Evolutionary conservation across 768 basidiomycete genomes (phyloP), one percentile per base, ranked within the genome.

Genomic region (Auriscalpium microsporum): DNA sequence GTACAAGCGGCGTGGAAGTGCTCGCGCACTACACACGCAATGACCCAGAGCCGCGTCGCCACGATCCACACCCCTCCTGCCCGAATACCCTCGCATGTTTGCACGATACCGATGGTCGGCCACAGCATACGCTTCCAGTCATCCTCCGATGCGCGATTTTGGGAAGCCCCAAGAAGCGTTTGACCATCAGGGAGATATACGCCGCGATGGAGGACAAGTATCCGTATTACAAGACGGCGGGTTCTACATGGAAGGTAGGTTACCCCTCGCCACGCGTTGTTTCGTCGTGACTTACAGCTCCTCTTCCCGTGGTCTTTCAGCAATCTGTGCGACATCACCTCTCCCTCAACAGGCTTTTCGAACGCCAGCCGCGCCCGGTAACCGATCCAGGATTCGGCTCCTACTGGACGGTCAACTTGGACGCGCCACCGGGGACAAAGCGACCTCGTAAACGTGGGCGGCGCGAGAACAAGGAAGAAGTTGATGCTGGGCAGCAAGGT

Each of bases 311-410:
- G 49, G 42, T 40, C 6, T 28, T 11, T 11, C 61, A 91, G 89
- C 88, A 91, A 89, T 91, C 89, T 44, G 88, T 91, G 55, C 79
- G 89, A 55, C 89, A 91, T 58, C 89, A 90, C 69, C 75, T 91
- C 38, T 90, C 89, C 10, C 71, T 90, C 50, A 90, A 90, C 69
- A 80, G 87, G 37, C 71, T 91, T 5, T 91, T 91, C 63, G 89
- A 91, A 67, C 79, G 87, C 50, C 86, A 89, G 62, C 84, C 86
- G 17, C 79, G 89, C 50, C 89, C 89, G 8, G 85, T 86, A 10
- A 87, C 87, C 34, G 88, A 90, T 67, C 89, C 89, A 11, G 89
- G 89, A 14, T 89, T 90, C 66, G 89, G 89, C 19, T 90, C 88
- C 10, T 90, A 91, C 65, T 91, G 89, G 89, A 90, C 88, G 37